These are phyloP conservation scores for Pseudopithomyces maydicus DNA, from an alignment of 2,329 filamentous ascomycete genomes.

Conservation along the genomic window DNA sequence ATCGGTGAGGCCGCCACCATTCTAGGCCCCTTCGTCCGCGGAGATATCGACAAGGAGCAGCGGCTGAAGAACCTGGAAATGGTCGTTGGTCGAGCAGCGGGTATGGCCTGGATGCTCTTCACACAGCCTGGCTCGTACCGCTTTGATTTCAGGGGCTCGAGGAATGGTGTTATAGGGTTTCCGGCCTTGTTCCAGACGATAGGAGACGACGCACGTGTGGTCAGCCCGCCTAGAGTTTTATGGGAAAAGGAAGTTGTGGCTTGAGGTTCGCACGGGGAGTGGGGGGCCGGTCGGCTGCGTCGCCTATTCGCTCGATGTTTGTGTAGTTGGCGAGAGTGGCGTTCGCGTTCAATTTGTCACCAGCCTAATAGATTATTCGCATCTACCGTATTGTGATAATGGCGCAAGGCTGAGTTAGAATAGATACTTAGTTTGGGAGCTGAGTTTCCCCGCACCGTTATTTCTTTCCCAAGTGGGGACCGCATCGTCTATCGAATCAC, in stretches of 20 bases:
- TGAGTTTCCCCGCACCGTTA: not conserved
- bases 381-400: not conserved
- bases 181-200: conserved; percentile 35
- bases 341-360: too few species aligned
- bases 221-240: conserved; percentile 19
- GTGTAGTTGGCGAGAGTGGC: not conserved
- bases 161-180: conserved; percentile 24
- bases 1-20: conserved; percentile 24
- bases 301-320: not conserved
- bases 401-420: not conserved
- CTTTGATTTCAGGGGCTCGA: conserved; percentile 28
- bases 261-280: not conserved
- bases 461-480: not conserved
- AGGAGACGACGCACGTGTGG: conserved; percentile 27
- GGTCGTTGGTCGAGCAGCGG: conserved; percentile 33
- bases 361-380: too few species aligned
- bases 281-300: not conserved
- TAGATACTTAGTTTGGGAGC: not conserved
- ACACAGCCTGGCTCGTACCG: conserved; percentile 35
- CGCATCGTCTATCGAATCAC: too few species aligned
- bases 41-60: conserved; percentile 17
- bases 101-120: conserved; percentile 35
- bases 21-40: conserved; percentile 26
- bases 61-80: conserved; percentile 34
- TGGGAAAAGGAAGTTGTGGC: conserved; percentile 21